A percentile compares a stretch with the other conserved stretches of the same genome.
These are phyloP conservation scores for Opeltia flavorubescens DNA, from an alignment of 495 filamentous ascomycete species.

Conservation along the genomic window DNA sequence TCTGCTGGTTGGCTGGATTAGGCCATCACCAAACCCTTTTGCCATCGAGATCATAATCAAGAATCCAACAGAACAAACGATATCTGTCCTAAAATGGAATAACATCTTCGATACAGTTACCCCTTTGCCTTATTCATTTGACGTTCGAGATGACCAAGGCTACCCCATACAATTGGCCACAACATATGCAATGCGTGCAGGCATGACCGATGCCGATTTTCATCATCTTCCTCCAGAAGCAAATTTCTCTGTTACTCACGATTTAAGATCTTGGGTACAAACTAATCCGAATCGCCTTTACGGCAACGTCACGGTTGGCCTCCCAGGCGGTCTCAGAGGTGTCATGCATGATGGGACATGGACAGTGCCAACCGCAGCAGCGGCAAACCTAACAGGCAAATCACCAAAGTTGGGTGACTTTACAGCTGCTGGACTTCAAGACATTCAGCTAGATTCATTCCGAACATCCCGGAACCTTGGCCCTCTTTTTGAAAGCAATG, in stretches of 20 bases:
- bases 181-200: conserved; percentile 4
- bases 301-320: neutral
- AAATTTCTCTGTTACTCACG: neutral
- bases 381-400: neutral
- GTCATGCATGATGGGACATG: neutral
- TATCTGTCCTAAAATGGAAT: conserved; percentile 6
- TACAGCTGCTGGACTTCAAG: conserved; percentile 2
- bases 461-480: neutral
- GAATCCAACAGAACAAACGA: conserved; percentile 4
- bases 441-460: neutral
- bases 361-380: conserved; percentile 1
- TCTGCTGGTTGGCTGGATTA: conserved; percentile 4
- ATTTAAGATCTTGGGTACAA: conserved; percentile 3
- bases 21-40: neutral
- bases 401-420: conserved; percentile 1
- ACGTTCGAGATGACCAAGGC: conserved; percentile 2
- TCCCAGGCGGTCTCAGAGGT: conserved; percentile 1
- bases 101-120: conserved; percentile 4
- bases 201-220: conserved; percentile 6
- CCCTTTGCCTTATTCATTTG: conserved; percentile 2
- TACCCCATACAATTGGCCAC: neutral
- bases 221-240: neutral
- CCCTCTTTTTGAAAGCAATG: neutral
- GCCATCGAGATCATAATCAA: neutral
- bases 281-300: neutral